phyloP scores from a whole-genome alignment of 345 rosid species.

The Gossypium sturtianum region DNA sequence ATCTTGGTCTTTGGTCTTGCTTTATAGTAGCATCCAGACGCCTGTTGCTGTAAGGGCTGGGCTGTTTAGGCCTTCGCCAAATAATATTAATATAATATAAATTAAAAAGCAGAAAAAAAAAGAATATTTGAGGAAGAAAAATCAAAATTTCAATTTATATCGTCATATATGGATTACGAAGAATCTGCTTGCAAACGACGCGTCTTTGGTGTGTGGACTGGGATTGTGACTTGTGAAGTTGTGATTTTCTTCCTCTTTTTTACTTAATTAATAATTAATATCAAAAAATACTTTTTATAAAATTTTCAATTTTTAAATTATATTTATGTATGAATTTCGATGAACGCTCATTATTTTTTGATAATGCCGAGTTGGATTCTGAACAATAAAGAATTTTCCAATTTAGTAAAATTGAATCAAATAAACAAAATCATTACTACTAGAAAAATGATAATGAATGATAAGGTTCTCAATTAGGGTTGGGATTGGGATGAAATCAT shows the following conservation, averaged over 20 bases:
- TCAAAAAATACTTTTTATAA: no score
- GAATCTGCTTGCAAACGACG: conserved; percentile 10
- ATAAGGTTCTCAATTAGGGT: neutral
- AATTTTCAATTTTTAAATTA: neutral
- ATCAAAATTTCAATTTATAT: neutral
- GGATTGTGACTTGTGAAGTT: neutral
- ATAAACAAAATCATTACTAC: no score
- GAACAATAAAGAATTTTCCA: no score
- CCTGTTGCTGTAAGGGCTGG: neutral
- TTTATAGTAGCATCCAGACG: neutral
- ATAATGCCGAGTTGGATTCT: no score
- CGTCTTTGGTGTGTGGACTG: neutral
- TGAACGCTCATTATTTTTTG: no score
- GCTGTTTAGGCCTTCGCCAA: neutral
- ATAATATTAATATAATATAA: neutral
- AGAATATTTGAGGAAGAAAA: neutral
- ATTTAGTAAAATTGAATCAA: no score
- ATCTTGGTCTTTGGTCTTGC: conserved; percentile 7
- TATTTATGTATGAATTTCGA: no score
- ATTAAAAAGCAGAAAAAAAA: neutral
- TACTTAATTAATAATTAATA: neutral
- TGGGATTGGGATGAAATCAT: neutral
- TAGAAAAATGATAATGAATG: neutral
- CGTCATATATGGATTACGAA: neutral
- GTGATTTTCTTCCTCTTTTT: neutral